Evolutionary conservation across 805 yeast genomes (phyloP), one percentile per base, ranked within the genome.

Genomic region (Ogataea minuta): DNA sequence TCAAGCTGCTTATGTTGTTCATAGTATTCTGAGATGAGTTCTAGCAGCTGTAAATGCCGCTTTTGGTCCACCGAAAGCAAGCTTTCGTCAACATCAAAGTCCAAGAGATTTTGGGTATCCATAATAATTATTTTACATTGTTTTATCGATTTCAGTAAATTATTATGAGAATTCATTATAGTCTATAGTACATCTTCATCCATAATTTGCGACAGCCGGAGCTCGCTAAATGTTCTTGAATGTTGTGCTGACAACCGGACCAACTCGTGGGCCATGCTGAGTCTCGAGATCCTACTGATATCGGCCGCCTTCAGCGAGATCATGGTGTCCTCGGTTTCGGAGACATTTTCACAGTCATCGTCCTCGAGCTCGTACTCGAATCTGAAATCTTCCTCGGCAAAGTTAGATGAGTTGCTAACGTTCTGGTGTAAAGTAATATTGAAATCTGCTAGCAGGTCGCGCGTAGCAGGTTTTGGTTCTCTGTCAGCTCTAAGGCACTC

Each of bases 21-120:
- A 31, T 65, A 67, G 48, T 72, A 72, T 28, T 53, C 46, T 31
- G 66, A 60, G 8, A 71, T 30, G 17, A 60, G 45, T 4, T 56
- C 59, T 4, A 72, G 50, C 11, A 69, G 41, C 30, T 52, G 28
- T 4, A 50, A 34, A 11, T 49, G 36, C 21, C 26, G 29, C 9
- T 28, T 21, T 9, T 36, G 36, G 9, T 24, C 23, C 13, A 31
- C n/a, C n/a, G 40, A n/a, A 15, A 47, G 36, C 21, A 2, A 13
- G 12, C 30, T 13, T 9, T 42, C 28, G 10, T 28, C 29, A 13
- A 29, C 5, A 9, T 20, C 32, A 15, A 13, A 29, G 9, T 17
- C 24, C 17, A 33, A 7, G 19, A 25, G 21, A 17, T 35, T 9
- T 39, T 36, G 6, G 33, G 23, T 14, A 10, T 26, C 14, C 28